A percentile compares a stretch with the other conserved stretches of the same genome.
Evolutionary conservation across 306 rosid species (phyloP).

Genomic region (Vigna nakashimae): DNA sequence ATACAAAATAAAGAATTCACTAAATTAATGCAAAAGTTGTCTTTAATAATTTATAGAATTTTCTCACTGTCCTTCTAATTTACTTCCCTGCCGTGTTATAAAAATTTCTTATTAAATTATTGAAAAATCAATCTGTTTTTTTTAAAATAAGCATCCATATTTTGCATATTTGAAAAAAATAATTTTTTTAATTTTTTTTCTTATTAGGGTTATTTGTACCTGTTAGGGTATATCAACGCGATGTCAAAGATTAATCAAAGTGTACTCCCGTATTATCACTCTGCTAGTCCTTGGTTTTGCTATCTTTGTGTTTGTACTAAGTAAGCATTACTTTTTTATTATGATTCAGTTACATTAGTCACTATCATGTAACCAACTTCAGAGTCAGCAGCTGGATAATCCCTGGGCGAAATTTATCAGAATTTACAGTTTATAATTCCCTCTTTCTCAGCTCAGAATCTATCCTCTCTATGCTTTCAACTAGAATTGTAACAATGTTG

Average conservation of each 20-base stretch:
- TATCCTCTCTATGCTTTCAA: neutral
- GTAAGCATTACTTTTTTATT: neutral
- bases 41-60: neutral
- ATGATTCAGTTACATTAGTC: neutral
- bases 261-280: neutral
- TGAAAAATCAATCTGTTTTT: neutral
- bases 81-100: neutral
- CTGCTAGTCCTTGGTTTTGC: neutral
- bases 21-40: neutral
- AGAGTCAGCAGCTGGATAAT: neutral
- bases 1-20: neutral
- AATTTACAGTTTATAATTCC: neutral
- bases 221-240: neutral
- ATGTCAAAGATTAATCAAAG: neutral
- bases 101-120: neutral
- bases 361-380: neutral
- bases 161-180: neutral
- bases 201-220: slow-evolving; percentile 1
- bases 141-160: neutral
- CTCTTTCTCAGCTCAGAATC: neutral
- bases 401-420: neutral
- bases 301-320: neutral
- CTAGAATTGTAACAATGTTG: neutral
- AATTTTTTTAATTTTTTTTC: neutral
- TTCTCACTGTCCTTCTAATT: slow-evolving; percentile 13